A percentile compares a stretch with the other conserved stretches of the same genome.
Conservation (phyloP, 768 basidiomycete species). For the Tephrocybe sp. region DNA sequence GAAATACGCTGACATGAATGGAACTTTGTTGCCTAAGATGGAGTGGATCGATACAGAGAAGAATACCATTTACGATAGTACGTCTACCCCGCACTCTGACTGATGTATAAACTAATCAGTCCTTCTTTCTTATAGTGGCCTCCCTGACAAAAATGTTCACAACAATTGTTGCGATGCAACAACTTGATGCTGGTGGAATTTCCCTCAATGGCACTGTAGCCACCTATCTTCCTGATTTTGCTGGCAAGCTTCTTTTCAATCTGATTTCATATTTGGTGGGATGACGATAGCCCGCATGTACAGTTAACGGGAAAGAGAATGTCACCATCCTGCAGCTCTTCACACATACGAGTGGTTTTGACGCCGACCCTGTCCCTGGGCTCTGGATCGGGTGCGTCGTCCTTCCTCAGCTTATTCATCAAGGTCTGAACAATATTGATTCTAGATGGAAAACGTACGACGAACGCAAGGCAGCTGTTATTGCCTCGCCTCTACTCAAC, state of each 20-base stretch:
- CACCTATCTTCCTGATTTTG: constrained; percentile 25
- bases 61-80: constrained; percentile 27
- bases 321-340: constrained; percentile 27
- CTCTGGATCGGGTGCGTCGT: constrained; percentile 23
- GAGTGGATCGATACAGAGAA: constrained; percentile 18
- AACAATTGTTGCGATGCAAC: constrained; percentile 25
- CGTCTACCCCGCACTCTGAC: neutral
- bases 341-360: constrained; percentile 29
- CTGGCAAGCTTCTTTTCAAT: constrained; percentile 19
- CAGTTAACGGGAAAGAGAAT: constrained; percentile 25
- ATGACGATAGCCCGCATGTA: neutral
- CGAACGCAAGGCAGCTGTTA: constrained; percentile 22
- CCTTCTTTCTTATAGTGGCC: constrained; percentile 20
- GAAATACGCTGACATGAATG: constrained; percentile 24
- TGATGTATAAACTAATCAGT: neutral
- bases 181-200: constrained; percentile 23
- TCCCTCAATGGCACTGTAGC: constrained; percentile 21
- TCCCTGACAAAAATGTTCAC: constrained; percentile 31
- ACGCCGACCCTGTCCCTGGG: constrained; percentile 25
- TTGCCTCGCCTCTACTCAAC: constrained; percentile 21
- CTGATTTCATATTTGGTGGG: neutral
- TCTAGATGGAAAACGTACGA: constrained; percentile 24
- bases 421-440: neutral
- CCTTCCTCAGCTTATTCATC: neutral
- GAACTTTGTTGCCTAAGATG: constrained; percentile 17